Evolutionary conservation across 768 basidiomycete species (phyloP), one percentile per base, ranked within the genome.

Genomic region (Dioszegia hungarica): DNA sequence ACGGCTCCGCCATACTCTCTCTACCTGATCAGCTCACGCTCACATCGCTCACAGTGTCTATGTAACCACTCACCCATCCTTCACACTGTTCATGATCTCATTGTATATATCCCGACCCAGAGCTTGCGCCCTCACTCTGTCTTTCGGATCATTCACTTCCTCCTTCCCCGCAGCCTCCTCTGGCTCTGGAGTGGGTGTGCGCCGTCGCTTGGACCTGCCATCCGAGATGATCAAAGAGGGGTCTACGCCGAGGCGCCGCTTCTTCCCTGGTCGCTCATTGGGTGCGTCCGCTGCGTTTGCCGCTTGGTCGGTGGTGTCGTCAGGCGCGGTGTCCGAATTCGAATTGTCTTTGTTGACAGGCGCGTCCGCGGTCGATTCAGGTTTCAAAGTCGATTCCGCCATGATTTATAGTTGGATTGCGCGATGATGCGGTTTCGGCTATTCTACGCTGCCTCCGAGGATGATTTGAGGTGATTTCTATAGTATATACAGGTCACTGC

Each of bases 161-260:
- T 39, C 27, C 38, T 56, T 49, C 44, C 25, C 50, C 24, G n/a
- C n/a, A 24, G 15, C 31, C 38, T 48, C 49, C 33, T 59, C 65
- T 5, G 58, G 51, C 19, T 58, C 59, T 6, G 64, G 70, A 22
- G 60, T 52, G 15, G 61, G 65, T 25, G 63, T 67, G 27, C 49
- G 57, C 28, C 62, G 47, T 46, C 70, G 31, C 56, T 69, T 69
- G 3, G 59, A 51, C 45, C 70, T 49, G n/a, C 50, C 64, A 12
- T 66, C 60, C 29, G 54, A 61, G 38, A 72, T 57, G 53, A 72
- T 72, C 53, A 69, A 55, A 19, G 50, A 59, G 0, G 70, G 61
- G 52, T 72, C 63, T 2, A 69, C 66, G 27, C 57, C 70, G 33
- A 67, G 38, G 37, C 59, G 46, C 24, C 59, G 55, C 48, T 57